Percentiles rank a stretch among this genome's conserved stretches.
Evolutionary conservation across 495 filamentous ascomycete genomes (phyloP).

Genomic region (Mytilinidion resinicola): DNA sequence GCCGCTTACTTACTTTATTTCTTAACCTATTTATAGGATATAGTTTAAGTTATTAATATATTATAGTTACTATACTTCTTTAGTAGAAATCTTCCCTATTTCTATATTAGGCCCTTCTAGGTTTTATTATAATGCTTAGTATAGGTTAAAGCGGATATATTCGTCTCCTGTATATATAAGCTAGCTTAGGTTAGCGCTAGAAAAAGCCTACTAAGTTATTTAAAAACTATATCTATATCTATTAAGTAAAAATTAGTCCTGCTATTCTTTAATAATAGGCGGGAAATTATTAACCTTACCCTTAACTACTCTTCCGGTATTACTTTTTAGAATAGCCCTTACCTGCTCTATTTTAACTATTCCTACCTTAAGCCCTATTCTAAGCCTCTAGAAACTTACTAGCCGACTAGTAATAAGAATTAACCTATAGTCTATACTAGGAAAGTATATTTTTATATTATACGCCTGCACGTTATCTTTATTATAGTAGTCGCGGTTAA

Average conservation of each 20-base stretch:
- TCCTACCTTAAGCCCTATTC: slow-evolving; percentile 11
- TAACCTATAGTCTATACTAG: slow-evolving; percentile 33
- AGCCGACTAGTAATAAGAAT: slow-evolving; percentile 41
- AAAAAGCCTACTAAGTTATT: slow-evolving; percentile 21
- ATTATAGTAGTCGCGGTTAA: slow-evolving; percentile 13
- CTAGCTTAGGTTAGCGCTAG: slow-evolving; percentile 27
- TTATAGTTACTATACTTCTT: slow-evolving; percentile 5
- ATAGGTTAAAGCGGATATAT: background rate
- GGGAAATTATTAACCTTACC: background rate
- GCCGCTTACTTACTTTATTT: slow-evolving; percentile 5
- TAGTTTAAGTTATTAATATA: slow-evolving; percentile 12
- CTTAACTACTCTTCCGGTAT: slow-evolving; percentile 1
- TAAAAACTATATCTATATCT: background rate
- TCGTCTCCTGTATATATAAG: slow-evolving; percentile 14
- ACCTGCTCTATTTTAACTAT: slow-evolving; percentile 18
- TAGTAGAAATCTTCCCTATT: background rate
- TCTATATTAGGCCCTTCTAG: slow-evolving; percentile 4
- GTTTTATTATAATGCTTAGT: slow-evolving; percentile 5
- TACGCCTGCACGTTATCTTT: slow-evolving; percentile 20
- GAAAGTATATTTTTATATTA: slow-evolving; percentile 36
- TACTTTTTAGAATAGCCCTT: slow-evolving; percentile 14
- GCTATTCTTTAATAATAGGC: background rate
- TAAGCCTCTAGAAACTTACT: slow-evolving; percentile 5
- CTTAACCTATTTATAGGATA: slow-evolving; percentile 6
- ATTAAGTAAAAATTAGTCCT: background rate